phyloP scores from a whole-genome alignment of 495 filamentous ascomycete species.

The Saxispiralis lemnorum region DNA sequence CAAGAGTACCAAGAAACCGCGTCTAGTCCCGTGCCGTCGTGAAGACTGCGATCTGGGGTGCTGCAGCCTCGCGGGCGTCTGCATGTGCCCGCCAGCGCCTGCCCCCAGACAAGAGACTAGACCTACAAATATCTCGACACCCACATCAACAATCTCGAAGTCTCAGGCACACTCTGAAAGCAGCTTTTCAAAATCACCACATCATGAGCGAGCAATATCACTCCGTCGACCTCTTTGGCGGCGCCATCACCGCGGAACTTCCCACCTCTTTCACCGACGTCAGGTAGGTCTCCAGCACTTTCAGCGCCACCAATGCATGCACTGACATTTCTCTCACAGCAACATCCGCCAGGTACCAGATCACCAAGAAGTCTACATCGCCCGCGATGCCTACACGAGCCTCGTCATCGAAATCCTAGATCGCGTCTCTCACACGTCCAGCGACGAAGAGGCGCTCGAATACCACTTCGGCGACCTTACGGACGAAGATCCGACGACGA shows the following conservation, averaged over 20 bases:
- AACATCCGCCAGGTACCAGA: constrained; percentile 77
- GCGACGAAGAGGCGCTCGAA: constrained; percentile 47
- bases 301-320: background rate
- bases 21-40: too few relatives aligned
- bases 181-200: background rate
- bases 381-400: constrained; percentile 53
- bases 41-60: too few relatives aligned
- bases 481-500: constrained; percentile 24
- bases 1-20: too few relatives aligned
- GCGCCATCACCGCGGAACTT: constrained; percentile 54
- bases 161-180: background rate
- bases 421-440: constrained; percentile 31
- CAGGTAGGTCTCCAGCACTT: constrained; percentile 37
- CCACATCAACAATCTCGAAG: background rate
- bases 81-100: too few relatives aligned
- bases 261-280: constrained; percentile 63
- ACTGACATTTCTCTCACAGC: constrained; percentile 27
- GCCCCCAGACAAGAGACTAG: too few relatives aligned
- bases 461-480: constrained; percentile 69
- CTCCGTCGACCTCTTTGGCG: constrained; percentile 58
- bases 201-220: background rate
- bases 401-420: constrained; percentile 82
- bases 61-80: too few relatives aligned
- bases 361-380: constrained; percentile 87
- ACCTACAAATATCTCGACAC: background rate